These are phyloP conservation scores for Logfia minima DNA, from an alignment of 129 eudicot species.

Conservation along the genomic window DNA sequence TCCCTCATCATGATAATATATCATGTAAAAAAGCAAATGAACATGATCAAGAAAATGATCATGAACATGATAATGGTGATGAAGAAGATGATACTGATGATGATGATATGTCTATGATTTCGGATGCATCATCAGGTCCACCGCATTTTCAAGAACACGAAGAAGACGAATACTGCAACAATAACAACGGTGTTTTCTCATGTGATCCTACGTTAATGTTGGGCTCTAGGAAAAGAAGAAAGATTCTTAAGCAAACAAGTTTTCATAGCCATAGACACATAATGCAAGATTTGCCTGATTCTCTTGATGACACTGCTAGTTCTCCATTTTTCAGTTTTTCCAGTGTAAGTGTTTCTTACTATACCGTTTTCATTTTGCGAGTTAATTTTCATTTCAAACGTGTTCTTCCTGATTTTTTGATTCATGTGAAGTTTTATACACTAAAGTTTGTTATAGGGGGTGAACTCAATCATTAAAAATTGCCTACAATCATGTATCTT, in stretches of 20 bases:
- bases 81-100: constrained; percentile 46
- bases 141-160: constrained; percentile 58
- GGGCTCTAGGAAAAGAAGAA: constrained; percentile 17
- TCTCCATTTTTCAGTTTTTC: constrained; percentile 53
- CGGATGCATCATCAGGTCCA: constrained; percentile 92
- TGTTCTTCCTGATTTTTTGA: not conserved
- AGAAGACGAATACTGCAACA: constrained; percentile 22
- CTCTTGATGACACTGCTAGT: constrained; percentile 88
- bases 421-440: not conserved
- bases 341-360: constrained; percentile 42
- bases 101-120: constrained; percentile 80
- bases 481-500: no score
- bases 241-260: constrained; percentile 17
- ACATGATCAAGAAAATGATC: constrained; percentile 20
- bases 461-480: not conserved
- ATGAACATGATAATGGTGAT: constrained; percentile 43
- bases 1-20: constrained; percentile 27
- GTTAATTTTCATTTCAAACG: not conserved
- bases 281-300: constrained; percentile 40
- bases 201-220: constrained; percentile 18
- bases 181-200: not conserved
- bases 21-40: constrained; percentile 15
- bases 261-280: constrained; percentile 33
- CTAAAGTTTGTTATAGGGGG: not conserved
- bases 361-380: not conserved